A percentile compares a stretch with the other conserved stretches of the same genome.
Evolutionary conservation across 2,329 filamentous ascomycete genomes (phyloP).

Genomic region (Fusarium solani-melongenae): DNA sequence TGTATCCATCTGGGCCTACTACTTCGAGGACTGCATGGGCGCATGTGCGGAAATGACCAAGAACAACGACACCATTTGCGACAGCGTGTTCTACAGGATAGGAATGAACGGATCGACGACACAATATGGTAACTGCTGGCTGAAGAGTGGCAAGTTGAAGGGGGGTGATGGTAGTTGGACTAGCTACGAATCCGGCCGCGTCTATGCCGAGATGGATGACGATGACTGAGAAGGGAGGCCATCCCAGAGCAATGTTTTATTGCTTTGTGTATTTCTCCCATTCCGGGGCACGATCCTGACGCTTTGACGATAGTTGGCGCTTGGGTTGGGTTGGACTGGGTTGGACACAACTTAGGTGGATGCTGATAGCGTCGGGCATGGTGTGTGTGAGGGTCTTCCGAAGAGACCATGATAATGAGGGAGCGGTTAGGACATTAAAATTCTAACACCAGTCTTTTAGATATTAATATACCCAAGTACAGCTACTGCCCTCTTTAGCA

Average conservation of each 20-base stretch:
- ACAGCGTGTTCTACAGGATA: neutral
- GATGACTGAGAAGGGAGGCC: neutral
- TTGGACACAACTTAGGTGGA: neutral
- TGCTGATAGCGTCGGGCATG: neutral
- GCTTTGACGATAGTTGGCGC: neutral
- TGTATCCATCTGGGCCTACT: neutral
- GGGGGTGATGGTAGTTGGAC: neutral
- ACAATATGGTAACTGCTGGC: neutral
- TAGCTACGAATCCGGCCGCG: neutral
- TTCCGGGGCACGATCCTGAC: neutral
- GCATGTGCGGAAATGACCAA: neutral
- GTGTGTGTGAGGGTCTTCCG: neutral
- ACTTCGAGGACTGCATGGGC: neutral
- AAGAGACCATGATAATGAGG: neutral
- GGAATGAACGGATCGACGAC: neutral
- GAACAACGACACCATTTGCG: neutral
- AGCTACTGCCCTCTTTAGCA: neutral
- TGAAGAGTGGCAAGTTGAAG: conserved; percentile 1
- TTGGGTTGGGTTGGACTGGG: neutral
- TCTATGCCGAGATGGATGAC: neutral
- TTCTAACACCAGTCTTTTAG: neutral
- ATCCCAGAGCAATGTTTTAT: neutral
- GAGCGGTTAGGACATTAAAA: neutral
- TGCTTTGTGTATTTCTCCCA: neutral
- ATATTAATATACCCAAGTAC: neutral